Percentiles rank a stretch among this genome's conserved stretches.
Conservation (phyloP, 2,329 filamentous ascomycete genomes). For the Xylaria polymorpha region DNA sequence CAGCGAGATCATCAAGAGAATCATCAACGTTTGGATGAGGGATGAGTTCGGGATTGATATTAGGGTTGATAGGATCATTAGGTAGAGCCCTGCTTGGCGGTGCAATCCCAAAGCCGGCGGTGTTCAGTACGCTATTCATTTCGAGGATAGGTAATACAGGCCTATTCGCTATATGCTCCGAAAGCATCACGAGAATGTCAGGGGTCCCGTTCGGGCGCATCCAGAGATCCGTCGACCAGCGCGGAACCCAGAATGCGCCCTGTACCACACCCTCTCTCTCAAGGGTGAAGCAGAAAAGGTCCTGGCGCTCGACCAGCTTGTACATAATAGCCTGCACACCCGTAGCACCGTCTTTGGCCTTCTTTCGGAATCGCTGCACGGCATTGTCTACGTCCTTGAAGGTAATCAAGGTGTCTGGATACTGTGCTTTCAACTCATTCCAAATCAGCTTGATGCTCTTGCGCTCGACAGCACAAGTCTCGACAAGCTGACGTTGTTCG, state of each 20-base stretch:
- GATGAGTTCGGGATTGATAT: slow-evolving; percentile 6
- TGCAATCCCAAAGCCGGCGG: slow-evolving; percentile 21
- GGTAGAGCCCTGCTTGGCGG: slow-evolving; percentile 26
- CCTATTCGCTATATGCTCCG: slow-evolving; percentile 44
- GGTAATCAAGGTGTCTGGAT: slow-evolving; percentile 42
- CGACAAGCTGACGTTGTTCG: slow-evolving; percentile 44
- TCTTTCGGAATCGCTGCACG: slow-evolving; percentile 46
- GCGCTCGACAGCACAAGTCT: slow-evolving; percentile 43
- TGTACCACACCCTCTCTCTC: slow-evolving; percentile 42
- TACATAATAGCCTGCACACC: slow-evolving; percentile 46
- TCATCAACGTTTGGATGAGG: slow-evolving; percentile 1
- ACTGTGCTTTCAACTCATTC: slow-evolving; percentile 41
- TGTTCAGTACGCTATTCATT: slow-evolving; percentile 46
- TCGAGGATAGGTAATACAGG: slow-evolving; percentile 46
- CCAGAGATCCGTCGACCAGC: slow-evolving; percentile 46
- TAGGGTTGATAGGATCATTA: slow-evolving; percentile 25
- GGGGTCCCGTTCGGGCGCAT: slow-evolving; percentile 42
- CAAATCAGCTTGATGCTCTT: slow-evolving; percentile 43
- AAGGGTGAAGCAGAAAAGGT: slow-evolving; percentile 45
- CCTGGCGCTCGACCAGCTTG: slow-evolving; percentile 45
- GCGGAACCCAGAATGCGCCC: slow-evolving; percentile 47
- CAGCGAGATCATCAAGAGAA: slow-evolving; percentile 8
- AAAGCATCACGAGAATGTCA: slow-evolving; percentile 46
- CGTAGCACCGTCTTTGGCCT: slow-evolving; percentile 45
- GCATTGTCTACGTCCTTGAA: slow-evolving; percentile 47